Base-by-base conservation (phyloP, 176 grass and related monocot genomes). In the Carex myosuroides region DNA sequence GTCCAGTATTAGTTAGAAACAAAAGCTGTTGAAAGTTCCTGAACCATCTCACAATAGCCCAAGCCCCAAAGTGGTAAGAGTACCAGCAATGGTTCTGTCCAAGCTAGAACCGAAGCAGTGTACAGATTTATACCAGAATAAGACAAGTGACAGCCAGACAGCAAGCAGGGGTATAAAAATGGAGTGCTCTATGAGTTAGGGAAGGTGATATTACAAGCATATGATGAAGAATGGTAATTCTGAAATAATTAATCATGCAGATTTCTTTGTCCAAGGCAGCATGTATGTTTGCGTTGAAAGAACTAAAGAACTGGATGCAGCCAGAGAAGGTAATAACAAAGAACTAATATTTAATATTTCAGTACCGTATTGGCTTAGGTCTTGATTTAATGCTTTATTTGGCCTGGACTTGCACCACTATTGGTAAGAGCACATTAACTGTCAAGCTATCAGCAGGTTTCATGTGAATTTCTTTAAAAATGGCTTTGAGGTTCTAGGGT, bases 291-390 rank as follows among this genome's bases (percentile, higher is more conserved):
- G 71, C 53, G 85, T 66, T 93, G 63, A 70, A 89, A 14, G 85
- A 93, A 83, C 69, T 98, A 11, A 87, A 85, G 74, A 91, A 79
- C 18, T 98, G 92, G 95, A 85, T 85, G 85, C 53, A 89, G 26
- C 89, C 92, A 1, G 46, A 86, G 68, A 93, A 91, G 92, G 95
- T 82, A 48, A 62, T 81, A 6, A 81, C 57, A 80, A 70, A 59
- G 55, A 29, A 41, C 1, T 9, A 39, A 61, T 50, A 63, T 41
- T 65, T 26, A 5, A 68, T 73, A 6, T 50, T 17, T 29, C 26
- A 63, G 14, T 58, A 63, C 78, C 5, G 4, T 60, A 69, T 69
- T 69, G 13, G 13, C 39, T 69, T 39, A 33, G 32, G 14, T 37
- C 13, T 13, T 35, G 64, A 18, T 70, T 44, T 2, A 42, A 8